Conservation (phyloP, 2,329 filamentous ascomycete species). For the Phialocephala subalpina region DNA sequence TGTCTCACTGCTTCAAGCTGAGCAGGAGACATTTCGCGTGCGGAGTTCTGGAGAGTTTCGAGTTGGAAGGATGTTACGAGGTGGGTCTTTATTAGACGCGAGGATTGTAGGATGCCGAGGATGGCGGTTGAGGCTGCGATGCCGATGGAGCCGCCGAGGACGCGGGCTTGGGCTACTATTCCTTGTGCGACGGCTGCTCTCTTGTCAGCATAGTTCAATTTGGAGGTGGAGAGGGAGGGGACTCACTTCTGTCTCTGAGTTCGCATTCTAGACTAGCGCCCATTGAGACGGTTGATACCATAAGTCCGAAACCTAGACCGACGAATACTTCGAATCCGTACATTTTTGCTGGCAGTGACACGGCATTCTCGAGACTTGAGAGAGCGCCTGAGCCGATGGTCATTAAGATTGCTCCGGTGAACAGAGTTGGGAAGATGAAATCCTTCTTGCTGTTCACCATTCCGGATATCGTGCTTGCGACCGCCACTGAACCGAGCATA, state of each 20-base stretch:
- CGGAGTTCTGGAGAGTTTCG: constrained; percentile 16
- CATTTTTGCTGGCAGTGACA: constrained; percentile 24
- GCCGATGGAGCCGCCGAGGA: constrained; percentile 66
- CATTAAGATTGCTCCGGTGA: constrained; percentile 59
- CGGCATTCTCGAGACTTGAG: constrained; percentile 43
- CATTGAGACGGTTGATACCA: constrained; percentile 47
- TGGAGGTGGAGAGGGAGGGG: not conserved
- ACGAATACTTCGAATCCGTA: constrained; percentile 65
- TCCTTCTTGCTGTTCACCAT: constrained; percentile 61
- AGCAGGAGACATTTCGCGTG: constrained; percentile 15
- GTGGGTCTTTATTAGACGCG: constrained; percentile 20
- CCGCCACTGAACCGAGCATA: constrained; percentile 62
- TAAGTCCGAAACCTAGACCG: constrained; percentile 64
- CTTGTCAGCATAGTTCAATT: not conserved
- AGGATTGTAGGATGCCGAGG: constrained; percentile 44
- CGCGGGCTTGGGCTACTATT: constrained; percentile 65
- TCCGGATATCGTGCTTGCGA: constrained; percentile 64
- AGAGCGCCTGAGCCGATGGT: constrained; percentile 60
- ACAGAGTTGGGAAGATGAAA: constrained; percentile 59
- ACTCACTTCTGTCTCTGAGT: constrained; percentile 46
- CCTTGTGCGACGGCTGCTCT: constrained; percentile 62
- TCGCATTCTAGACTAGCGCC: constrained; percentile 62
- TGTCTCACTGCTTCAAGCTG: constrained; percentile 30
- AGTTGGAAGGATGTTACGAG: constrained; percentile 21
- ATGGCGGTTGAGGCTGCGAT: constrained; percentile 66